These are phyloP conservation scores for Teratosphaeriaceae sp. DNA, from an alignment of 2,329 filamentous ascomycete genomes.

Conservation along the genomic window DNA sequence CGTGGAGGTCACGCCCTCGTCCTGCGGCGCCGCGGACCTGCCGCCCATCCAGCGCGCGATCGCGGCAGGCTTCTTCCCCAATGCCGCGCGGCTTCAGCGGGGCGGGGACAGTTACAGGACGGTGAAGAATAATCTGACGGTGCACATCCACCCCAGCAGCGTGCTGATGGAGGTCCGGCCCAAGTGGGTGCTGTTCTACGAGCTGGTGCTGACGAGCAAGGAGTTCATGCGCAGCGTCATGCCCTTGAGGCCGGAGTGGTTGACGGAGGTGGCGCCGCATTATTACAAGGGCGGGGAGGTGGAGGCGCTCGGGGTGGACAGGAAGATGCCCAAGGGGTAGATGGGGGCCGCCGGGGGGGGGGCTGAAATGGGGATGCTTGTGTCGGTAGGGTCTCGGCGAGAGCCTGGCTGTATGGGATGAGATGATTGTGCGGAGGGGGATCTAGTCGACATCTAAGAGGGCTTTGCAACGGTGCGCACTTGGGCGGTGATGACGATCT, in stretches of 20 bases:
- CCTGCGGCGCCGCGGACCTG: slow-evolving; percentile 63
- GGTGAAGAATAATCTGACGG: slow-evolving; percentile 81
- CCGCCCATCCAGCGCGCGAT: slow-evolving; percentile 80
- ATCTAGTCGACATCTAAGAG: too few species aligned
- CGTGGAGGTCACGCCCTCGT: slow-evolving; percentile 69
- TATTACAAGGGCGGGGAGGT: slow-evolving; percentile 90
- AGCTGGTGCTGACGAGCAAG: slow-evolving; percentile 74
- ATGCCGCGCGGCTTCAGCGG: slow-evolving; percentile 75
- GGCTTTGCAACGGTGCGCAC: too few species aligned
- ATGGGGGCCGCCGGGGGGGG: too few species aligned
- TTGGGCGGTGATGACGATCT: too few species aligned
- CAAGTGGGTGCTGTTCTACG: slow-evolving; percentile 82
- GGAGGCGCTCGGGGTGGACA: slow-evolving; percentile 68
- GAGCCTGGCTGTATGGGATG: too few species aligned
- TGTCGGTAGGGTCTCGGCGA: too few species aligned
- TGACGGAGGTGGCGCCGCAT: slow-evolving; percentile 86
- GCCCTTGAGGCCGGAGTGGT: slow-evolving; percentile 77
- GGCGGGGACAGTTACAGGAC: slow-evolving; percentile 85
- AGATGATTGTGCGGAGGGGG: too few species aligned
- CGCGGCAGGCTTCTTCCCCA: slow-evolving; percentile 89
- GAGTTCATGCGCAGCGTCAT: slow-evolving; percentile 89
- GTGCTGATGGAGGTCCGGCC: slow-evolving; percentile 75
- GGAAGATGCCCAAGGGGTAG: slow-evolving; percentile 59
- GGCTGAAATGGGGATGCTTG: too few species aligned
- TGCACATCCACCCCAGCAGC: slow-evolving; percentile 85